phyloP scores from a whole-genome alignment of 257 asterid genomes.

The Nicotiana obtusifolia region DNA sequence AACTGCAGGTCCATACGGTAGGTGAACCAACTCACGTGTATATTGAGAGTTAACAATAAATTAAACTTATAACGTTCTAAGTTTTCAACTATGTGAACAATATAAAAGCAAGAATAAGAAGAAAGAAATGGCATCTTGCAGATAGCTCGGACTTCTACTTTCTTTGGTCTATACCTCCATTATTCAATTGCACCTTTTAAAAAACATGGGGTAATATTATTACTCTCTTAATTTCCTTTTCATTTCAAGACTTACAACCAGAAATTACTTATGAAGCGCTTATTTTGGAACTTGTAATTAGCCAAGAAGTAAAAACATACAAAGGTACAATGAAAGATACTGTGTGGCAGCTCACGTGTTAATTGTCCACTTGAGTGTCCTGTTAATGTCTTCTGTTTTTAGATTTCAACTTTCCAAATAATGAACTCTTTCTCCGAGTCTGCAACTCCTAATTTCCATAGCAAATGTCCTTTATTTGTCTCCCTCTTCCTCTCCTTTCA shows the following conservation, averaged over 20 bases:
- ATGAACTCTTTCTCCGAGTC: conserved; percentile 11
- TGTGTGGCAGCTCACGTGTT: conserved; percentile 3
- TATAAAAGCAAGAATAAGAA: not conserved
- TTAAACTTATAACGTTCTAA: not conserved
- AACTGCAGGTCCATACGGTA: not conserved
- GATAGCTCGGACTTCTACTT: not conserved
- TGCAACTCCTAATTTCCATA: conserved; percentile 8
- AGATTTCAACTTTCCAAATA: conserved; percentile 20
- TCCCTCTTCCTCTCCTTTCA: not conserved
- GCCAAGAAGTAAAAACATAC: not conserved
- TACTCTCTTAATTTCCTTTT: not conserved
- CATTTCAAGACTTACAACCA: too few species aligned
- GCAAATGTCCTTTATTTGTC: not conserved
- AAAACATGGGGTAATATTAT: not conserved
- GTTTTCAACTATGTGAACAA: not conserved
- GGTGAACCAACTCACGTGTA: not conserved
- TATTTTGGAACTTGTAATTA: not conserved
- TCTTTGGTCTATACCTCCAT: not conserved
- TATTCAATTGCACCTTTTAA: not conserved
- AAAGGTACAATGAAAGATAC: not conserved
- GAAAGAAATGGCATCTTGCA: not conserved
- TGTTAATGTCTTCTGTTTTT: conserved; percentile 3
- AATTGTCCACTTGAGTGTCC: not conserved
- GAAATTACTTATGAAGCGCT: not conserved
- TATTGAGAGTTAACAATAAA: not conserved